phyloP scores from a whole-genome alignment of 345 rosid species.

The Citrus trifoliata region DNA sequence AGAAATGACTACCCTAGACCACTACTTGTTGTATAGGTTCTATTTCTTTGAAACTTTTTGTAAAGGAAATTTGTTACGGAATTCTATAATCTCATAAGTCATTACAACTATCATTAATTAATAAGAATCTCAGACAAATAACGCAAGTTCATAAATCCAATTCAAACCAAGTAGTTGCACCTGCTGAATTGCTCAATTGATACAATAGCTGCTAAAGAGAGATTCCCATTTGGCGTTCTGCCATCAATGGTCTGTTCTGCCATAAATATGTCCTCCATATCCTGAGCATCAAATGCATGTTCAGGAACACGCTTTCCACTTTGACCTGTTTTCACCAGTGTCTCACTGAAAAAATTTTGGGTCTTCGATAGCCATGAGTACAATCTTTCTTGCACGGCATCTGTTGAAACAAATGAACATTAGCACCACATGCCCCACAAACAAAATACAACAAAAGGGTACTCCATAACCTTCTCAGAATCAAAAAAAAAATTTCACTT shows the following conservation, averaged over 20 bases:
- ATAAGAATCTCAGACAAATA: not conserved
- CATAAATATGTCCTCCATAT: slow-evolving; percentile 64
- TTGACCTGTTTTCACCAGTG: slow-evolving; percentile 49
- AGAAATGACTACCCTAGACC: not conserved
- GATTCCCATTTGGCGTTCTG: slow-evolving; percentile 53
- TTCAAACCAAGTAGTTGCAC: slow-evolving; percentile 31
- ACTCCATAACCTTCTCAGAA: not conserved
- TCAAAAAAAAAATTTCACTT: not conserved
- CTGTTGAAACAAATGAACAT: slow-evolving; percentile 30
- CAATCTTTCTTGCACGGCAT: slow-evolving; percentile 67
- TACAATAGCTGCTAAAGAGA: slow-evolving; percentile 71
- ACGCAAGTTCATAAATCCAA: not conserved
- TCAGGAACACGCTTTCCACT: slow-evolving; percentile 45
- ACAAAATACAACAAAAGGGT: not conserved
- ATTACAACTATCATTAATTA: not conserved
- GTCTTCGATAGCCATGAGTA: slow-evolving; percentile 80
- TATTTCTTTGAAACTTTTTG: not conserved
- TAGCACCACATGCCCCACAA: slow-evolving; percentile 11
- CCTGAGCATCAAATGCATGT: slow-evolving; percentile 38
- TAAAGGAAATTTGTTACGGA: not conserved
- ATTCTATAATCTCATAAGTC: not conserved
- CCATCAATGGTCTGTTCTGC: slow-evolving; percentile 68
- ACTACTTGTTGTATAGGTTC: not conserved
- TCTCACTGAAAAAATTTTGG: slow-evolving; percentile 54
- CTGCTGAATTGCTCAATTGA: slow-evolving; percentile 98